Base-by-base conservation (phyloP, 345 rosid species). In the Kandelia obovata region DNA sequence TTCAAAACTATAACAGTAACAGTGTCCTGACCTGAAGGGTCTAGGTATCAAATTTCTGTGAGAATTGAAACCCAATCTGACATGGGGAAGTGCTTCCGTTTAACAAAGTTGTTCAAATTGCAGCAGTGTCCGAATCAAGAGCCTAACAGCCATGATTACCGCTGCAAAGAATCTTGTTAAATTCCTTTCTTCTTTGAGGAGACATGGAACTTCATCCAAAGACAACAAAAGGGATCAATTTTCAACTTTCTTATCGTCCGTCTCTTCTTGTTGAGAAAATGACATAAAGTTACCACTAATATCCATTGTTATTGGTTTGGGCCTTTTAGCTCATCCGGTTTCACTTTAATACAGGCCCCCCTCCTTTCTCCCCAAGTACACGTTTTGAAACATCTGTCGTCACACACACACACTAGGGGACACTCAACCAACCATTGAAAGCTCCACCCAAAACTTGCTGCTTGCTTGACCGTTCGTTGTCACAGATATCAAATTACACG, bases 241-340 rank as follows among this genome's bases (percentile, higher is more conserved):
- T 26, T 21, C 31, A 15, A 53, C 49, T 55, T 51, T 63, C 46
- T 53, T 51, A 49, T 64, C 10, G 0, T 10, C 52, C 52, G 66
- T 17, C 23, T 57, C 28, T 65, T 31, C 23, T 34, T 11, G 35
- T 31, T 59, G 60, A 49, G 63, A 66, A 65, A n/a, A 37, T 64
- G 77, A 75, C 72, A 61, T 79, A 56, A 68, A 72, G 69, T 10
- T 10, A 13, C 74, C 69, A 68, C 74, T 20, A 21, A 56, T 53
- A 15, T 43, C 56, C 13, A 21, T 20, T 43, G 7, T 35, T 28
- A n/a, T 65, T 65, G 25, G 23, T 25, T 67, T 26, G 17, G 23
- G 28, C 57, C 64, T 56, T 58, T 65, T 13, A 15, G 28, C 27
- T n/a, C 0, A 6, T 1, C 16, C 5, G 19, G 49, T 43, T 15